Conservation (phyloP, 768 basidiomycete genomes). For the Boletus sp. region DNA sequence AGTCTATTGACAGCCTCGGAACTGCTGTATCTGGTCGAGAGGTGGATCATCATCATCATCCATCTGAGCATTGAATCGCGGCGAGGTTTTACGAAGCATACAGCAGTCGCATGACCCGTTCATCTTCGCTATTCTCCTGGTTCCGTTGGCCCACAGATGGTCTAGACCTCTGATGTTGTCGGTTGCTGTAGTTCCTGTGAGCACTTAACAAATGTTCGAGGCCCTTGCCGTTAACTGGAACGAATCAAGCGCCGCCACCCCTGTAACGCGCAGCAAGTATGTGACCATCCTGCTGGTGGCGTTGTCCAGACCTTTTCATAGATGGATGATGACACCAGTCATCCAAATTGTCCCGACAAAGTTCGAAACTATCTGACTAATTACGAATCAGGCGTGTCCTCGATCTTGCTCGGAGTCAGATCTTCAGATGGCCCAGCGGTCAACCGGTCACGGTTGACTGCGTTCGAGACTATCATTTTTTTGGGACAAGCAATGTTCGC, state of each 20-base stretch:
- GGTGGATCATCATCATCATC: too few relatives aligned
- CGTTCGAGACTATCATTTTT: slow-evolving; percentile 3
- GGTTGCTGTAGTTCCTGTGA: slow-evolving; percentile 1
- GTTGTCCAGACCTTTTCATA: slow-evolving; percentile 9
- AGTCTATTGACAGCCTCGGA: too few relatives aligned
- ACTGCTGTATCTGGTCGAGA: too few relatives aligned
- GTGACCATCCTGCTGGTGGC: neutral
- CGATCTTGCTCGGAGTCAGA: neutral
- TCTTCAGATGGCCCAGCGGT: too few relatives aligned
- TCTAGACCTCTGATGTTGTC: slow-evolving; percentile 6
- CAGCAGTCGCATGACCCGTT: too few relatives aligned
- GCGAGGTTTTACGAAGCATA: too few relatives aligned
- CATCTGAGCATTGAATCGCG: too few relatives aligned
- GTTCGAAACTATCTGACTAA: neutral
- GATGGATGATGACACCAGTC: neutral
- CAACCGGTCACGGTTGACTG: neutral
- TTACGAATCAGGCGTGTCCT: neutral
- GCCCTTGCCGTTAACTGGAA: neutral
- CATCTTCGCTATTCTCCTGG: neutral
- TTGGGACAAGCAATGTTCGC: neutral
- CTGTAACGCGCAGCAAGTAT: slow-evolving; percentile 3
- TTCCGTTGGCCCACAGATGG: neutral
- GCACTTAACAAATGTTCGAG: slow-evolving; percentile 6
- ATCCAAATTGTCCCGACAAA: neutral
- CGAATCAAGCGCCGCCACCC: neutral